Conservation (phyloP, 139 green algal genomes). For the Nannochloris sp. region DNA sequence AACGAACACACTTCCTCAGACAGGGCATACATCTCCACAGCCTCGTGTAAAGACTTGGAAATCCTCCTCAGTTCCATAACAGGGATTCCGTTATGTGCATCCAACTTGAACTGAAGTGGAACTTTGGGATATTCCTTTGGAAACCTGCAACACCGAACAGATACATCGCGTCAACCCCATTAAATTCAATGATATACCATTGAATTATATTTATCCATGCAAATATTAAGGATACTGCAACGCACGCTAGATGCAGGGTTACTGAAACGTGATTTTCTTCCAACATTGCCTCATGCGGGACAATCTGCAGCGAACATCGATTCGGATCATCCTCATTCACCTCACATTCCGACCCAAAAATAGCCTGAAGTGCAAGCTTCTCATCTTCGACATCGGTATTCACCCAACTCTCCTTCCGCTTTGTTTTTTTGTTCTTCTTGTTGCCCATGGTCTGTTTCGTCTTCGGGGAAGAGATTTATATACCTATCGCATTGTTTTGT, state of each 20-base stretch:
- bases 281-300: constrained; percentile 46
- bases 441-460: constrained; percentile 30
- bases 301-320: constrained; percentile 42
- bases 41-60: constrained; percentile 31
- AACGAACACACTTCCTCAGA: constrained; percentile 52
- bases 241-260: constrained; percentile 38
- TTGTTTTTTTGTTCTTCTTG: neutral
- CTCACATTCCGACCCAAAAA: constrained; percentile 41
- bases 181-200: neutral
- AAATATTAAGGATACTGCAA: neutral
- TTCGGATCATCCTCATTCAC: constrained; percentile 31
- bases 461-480: constrained; percentile 9
- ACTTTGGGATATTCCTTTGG: constrained; percentile 18
- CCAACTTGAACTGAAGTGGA: constrained; percentile 18
- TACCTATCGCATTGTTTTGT: neutral
- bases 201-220: neutral
- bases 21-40: constrained; percentile 20
- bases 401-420: neutral
- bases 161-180: neutral
- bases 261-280: constrained; percentile 42
- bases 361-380: constrained; percentile 39
- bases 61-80: constrained; percentile 12
- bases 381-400: constrained; percentile 29
- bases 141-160: constrained; percentile 5
- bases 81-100: constrained; percentile 6